Conservation (phyloP, 306 rosid genomes). For the Neltuma alba region DNA sequence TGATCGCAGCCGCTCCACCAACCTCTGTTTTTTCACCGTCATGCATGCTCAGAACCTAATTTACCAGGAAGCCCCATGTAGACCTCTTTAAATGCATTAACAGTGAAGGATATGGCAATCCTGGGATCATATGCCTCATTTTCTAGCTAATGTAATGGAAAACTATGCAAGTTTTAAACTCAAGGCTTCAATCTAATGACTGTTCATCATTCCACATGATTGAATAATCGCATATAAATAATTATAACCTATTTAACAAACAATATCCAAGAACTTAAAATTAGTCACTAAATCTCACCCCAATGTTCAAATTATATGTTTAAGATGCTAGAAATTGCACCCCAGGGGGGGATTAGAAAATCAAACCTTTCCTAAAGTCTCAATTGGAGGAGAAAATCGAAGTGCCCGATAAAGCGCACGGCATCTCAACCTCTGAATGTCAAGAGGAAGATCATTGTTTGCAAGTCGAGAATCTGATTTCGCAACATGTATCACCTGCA, state of each 20-base stretch:
- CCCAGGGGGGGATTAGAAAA: not conserved
- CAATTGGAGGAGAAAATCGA: slow-evolving; percentile 83
- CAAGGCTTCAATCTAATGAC: slow-evolving; percentile 30
- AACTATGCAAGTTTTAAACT: slow-evolving; percentile 26
- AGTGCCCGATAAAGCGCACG: slow-evolving; percentile 87
- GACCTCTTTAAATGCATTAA: slow-evolving; percentile 88
- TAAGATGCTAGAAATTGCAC: slow-evolving; percentile 10
- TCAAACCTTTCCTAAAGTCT: slow-evolving; percentile 84
- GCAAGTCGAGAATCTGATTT: slow-evolving; percentile 96
- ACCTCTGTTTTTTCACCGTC: slow-evolving; percentile 93
- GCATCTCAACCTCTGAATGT: slow-evolving; percentile 89
- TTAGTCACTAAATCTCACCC: slow-evolving; percentile 22
- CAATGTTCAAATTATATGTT: slow-evolving; percentile 8
- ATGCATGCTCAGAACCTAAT: slow-evolving; percentile 97
- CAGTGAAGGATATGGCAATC: slow-evolving; percentile 41
- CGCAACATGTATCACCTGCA: slow-evolving; percentile 87
- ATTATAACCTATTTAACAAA: slow-evolving; percentile 26
- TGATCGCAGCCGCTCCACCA: slow-evolving; percentile 92
- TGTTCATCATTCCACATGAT: slow-evolving; percentile 14
- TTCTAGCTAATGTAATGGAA: slow-evolving; percentile 39
- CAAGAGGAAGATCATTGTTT: slow-evolving; percentile 85
- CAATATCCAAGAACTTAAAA: slow-evolving; percentile 17
- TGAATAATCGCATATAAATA: slow-evolving; percentile 3
- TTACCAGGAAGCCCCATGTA: slow-evolving; percentile 87
- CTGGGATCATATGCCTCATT: slow-evolving; percentile 43